Base-by-base conservation (phyloP, 1,284 basidiomycete species). In the Puccinia horiana region DNA sequence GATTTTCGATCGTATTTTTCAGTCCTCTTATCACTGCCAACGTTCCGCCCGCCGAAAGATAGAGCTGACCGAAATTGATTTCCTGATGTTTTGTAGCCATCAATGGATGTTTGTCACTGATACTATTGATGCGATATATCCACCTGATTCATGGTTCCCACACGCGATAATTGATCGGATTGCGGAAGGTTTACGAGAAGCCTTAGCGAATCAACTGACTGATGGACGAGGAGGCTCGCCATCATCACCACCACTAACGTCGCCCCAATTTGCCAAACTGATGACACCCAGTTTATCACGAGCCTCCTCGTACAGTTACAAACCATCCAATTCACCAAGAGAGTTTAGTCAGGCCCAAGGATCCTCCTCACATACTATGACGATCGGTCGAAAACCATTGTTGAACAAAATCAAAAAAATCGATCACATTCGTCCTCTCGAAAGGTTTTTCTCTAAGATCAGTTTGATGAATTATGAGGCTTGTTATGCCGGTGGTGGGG, bases 91-190 rank as follows among this genome's bases (percentile, higher is more conserved):
- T 40, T 9, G 12, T 84, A 97, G 95, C 84, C 94, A 99, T 87
- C 95, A 99, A 89, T 99, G 97, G 96, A 93, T 98, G 85, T 99
- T 99, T 86, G 92, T 98, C 79, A 97, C 95, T 0, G 97, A 99
- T 87, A 98, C 96, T 0, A 93, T 96, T 6, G 97, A 99, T 85
- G 95, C 96, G 0, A 91, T 95, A 16, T 95, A 95, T 87, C 92
- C 92, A 11, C 92, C 94, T 0, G 92, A 95, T 84, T 90, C 92
- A 65, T 95, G 93, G 91, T 88, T 89, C 67, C 92, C 96, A 0
- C 92, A 94, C 83, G 93, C 94, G 0, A 91, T 98, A 88, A 90
- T 98, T 86, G 96, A 99, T 86, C 92, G 93, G 67, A 88, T 98
- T 0, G 92, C 94, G n/a, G 93, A 95, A 84, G 91, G 94, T 56